Conservation (phyloP, 305 asterid species). For the Striga hermonthica region DNA sequence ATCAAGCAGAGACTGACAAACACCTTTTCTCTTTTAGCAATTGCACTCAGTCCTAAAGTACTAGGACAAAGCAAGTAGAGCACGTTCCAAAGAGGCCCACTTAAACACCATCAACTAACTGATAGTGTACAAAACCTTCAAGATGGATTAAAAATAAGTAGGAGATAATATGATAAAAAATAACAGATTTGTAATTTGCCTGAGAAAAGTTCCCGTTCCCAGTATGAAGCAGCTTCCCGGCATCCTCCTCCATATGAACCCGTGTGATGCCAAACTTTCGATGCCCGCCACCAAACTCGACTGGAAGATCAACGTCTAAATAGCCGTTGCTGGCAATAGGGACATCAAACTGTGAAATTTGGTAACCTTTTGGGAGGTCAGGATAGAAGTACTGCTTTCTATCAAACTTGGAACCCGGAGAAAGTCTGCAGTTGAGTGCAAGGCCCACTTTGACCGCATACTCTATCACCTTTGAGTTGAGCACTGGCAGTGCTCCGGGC, state of each 20-base stretch:
- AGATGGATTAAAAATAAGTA: not conserved
- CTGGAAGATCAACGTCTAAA: slow-evolving; percentile 86
- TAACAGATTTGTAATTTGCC: slow-evolving; percentile 40
- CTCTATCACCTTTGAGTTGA: slow-evolving; percentile 80
- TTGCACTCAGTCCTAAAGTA: too few species aligned
- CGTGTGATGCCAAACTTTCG: slow-evolving; percentile 86
- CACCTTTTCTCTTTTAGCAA: too few species aligned
- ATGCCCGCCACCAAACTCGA: slow-evolving; percentile 96
- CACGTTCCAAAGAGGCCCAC: not conserved
- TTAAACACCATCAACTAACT: not conserved
- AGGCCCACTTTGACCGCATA: slow-evolving; percentile 79
- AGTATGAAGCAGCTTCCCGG: slow-evolving; percentile 92
- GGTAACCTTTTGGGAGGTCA: slow-evolving; percentile 97
- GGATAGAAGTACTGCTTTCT: slow-evolving; percentile 97
- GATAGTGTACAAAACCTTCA: not conserved
- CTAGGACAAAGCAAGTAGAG: not conserved
- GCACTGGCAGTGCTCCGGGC: slow-evolving; percentile 96
- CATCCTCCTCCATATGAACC: slow-evolving; percentile 99
- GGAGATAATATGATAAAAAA: slow-evolving; percentile 5
- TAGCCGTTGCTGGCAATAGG: slow-evolving; percentile 82
- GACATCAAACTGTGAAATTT: slow-evolving; percentile 91
- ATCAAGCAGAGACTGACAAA: too few species aligned
- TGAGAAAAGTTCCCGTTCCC: slow-evolving; percentile 70
- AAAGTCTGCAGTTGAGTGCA: slow-evolving; percentile 75
- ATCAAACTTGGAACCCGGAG: slow-evolving; percentile 79